A percentile compares a stretch with the other conserved stretches of the same genome.
Evolutionary conservation across 2,329 filamentous ascomycete genomes (phyloP).

Genomic region (Xylaria multiplex): DNA sequence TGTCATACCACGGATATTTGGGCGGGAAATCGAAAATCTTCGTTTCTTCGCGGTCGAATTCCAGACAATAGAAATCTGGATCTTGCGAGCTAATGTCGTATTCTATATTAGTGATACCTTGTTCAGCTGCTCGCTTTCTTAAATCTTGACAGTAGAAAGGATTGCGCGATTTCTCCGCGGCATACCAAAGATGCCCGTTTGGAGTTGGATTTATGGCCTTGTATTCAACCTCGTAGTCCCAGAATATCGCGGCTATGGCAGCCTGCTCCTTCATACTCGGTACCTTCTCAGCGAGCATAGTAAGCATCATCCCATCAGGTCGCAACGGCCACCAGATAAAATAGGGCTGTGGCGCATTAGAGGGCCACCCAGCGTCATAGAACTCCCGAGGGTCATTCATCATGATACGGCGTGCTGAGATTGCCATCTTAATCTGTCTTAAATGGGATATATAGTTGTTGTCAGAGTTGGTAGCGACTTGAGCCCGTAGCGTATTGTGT

Average conservation of each 20-base stretch:
- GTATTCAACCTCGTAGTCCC: constrained; percentile 4
- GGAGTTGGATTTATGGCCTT: not conserved
- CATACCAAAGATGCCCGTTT: not conserved
- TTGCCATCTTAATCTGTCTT: not conserved
- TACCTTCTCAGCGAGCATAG: not conserved
- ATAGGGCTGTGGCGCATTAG: constrained; percentile 3
- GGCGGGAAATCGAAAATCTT: too few species aligned
- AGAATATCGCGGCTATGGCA: constrained; percentile 1
- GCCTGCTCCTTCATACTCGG: constrained; percentile 6
- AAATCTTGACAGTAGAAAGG: constrained; percentile 1
- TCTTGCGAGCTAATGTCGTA: too few species aligned
- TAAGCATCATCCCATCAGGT: not conserved
- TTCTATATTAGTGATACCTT: not conserved
- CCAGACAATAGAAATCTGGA: too few species aligned
- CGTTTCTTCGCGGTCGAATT: too few species aligned
- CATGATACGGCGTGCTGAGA: constrained; percentile 14
- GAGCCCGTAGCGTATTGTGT: not conserved
- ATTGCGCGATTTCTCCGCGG: not conserved
- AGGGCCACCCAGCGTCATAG: not conserved
- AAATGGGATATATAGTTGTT: not conserved
- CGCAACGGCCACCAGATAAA: constrained; percentile 7
- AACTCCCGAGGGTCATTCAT: constrained; percentile 6
- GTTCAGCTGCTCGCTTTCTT: not conserved
- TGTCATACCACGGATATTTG: too few species aligned
- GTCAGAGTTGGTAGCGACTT: not conserved